Evolutionary conservation across 164 flowering plant species (phyloP).

Genomic region (Magnolia officinalis): DNA sequence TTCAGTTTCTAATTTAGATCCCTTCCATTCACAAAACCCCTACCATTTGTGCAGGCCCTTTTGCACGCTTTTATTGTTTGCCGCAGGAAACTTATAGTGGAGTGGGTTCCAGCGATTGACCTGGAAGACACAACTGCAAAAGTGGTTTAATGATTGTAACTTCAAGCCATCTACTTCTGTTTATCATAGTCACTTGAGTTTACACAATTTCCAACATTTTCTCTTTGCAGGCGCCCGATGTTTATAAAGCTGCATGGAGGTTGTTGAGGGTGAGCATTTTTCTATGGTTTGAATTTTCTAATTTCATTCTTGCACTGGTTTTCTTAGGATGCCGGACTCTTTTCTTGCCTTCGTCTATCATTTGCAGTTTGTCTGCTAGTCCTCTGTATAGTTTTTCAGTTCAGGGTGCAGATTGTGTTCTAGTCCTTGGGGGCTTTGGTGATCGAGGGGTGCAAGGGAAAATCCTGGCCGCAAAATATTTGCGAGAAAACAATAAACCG

Average conservation of each 20-base stretch:
- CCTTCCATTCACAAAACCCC: background rate
- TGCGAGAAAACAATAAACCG: constrained; percentile 76
- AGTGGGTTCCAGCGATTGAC: constrained; percentile 82
- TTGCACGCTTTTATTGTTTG: constrained; percentile 86
- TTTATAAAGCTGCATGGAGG: constrained; percentile 71
- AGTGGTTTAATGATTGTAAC: constrained; percentile 40
- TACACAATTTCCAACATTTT: constrained; percentile 1
- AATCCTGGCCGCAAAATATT: constrained; percentile 89
- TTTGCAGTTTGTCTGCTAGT: background rate
- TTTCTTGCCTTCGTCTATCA: background rate
- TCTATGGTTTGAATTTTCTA: background rate
- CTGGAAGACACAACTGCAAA: constrained; percentile 64
- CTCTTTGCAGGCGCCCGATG: constrained; percentile 60
- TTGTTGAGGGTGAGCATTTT: constrained; percentile 46
- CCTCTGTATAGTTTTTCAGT: constrained; percentile 11
- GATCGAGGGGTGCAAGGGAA: constrained; percentile 98
- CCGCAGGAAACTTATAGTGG: constrained; percentile 56
- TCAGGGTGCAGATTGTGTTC: constrained; percentile 82
- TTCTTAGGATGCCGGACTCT: background rate
- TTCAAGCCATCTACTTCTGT: background rate
- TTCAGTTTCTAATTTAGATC: background rate
- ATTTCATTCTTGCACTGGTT: background rate
- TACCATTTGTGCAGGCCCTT: constrained; percentile 60
- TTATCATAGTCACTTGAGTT: background rate
- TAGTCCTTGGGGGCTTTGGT: constrained; percentile 99